A percentile compares a stretch with the other conserved stretches of the same genome.
These are phyloP conservation scores for Phanerochaete carnosa DNA, from an alignment of 768 basidiomycete genomes.

Conservation along the genomic window DNA sequence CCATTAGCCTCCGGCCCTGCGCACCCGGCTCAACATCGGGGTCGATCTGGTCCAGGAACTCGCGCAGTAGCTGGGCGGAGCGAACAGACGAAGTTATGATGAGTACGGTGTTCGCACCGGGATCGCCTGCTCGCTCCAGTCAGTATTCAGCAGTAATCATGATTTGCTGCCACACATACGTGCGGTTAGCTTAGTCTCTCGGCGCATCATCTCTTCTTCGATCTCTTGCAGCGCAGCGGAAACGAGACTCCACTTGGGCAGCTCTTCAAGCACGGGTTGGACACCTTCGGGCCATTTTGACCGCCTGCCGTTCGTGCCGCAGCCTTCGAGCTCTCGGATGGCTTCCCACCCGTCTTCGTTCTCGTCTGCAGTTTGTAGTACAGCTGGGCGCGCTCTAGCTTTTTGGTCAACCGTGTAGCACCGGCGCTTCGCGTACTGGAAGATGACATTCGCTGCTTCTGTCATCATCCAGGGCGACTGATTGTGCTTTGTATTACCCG, in stretches of 20 bases:
- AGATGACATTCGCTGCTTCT: slow-evolving; percentile 86
- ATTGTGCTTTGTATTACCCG: slow-evolving; percentile 58
- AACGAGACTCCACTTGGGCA: slow-evolving; percentile 90
- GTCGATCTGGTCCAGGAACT: slow-evolving; percentile 74
- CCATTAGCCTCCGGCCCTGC: slow-evolving; percentile 77
- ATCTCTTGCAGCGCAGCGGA: slow-evolving; percentile 87
- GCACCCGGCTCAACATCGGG: slow-evolving; percentile 51
- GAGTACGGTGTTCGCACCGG: slow-evolving; percentile 73
- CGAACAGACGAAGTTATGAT: slow-evolving; percentile 85
- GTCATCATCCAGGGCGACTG: slow-evolving; percentile 90
- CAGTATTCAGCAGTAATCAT: not conserved
- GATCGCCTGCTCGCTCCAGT: slow-evolving; percentile 23
- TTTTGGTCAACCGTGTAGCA: slow-evolving; percentile 54
- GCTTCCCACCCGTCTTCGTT: slow-evolving; percentile 75
- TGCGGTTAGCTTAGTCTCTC: slow-evolving; percentile 37
- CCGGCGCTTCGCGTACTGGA: slow-evolving; percentile 74
- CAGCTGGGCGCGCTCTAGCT: slow-evolving; percentile 17
- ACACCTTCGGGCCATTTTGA: slow-evolving; percentile 73
- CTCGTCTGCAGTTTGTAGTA: slow-evolving; percentile 42
- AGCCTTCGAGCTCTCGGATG: slow-evolving; percentile 59
- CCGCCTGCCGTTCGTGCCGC: slow-evolving; percentile 19
- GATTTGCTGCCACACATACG: slow-evolving; percentile 14
- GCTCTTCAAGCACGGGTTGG: slow-evolving; percentile 87
- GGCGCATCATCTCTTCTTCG: slow-evolving; percentile 76
- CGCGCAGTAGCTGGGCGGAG: slow-evolving; percentile 69